Percentiles rank a stretch among this genome's conserved stretches.
Evolutionary conservation across 2,329 filamentous ascomycete species (phyloP).

Genomic region (Pseudophaeomoniella oleicola): DNA sequence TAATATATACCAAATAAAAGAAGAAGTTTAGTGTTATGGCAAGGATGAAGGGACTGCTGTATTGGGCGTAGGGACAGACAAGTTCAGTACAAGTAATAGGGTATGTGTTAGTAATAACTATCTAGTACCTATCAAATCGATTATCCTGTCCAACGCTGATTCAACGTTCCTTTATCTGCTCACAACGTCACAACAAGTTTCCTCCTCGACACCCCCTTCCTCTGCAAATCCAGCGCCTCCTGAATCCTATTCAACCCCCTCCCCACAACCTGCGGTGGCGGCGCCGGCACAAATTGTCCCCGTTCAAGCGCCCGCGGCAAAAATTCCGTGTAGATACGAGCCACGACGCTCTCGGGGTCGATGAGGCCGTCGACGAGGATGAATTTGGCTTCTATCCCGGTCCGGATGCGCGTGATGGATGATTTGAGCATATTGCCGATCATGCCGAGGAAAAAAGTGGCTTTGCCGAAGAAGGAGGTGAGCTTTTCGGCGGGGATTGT

Average conservation of each 20-base stretch:
- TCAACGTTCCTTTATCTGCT: not conserved
- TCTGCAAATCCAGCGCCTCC: constrained; percentile 22
- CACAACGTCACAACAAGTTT: constrained; percentile 24
- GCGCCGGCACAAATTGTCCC: constrained; percentile 22
- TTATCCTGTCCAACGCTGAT: too few relatives aligned
- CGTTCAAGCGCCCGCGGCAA: constrained; percentile 22
- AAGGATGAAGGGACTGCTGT: not conserved
- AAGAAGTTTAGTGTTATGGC: not conserved
- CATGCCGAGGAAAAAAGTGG: constrained; percentile 3
- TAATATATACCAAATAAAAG: not conserved
- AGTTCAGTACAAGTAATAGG: not conserved
- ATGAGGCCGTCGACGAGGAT: constrained; percentile 7
- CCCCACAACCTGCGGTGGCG: constrained; percentile 24
- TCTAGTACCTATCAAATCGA: not conserved
- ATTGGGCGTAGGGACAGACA: not conserved
- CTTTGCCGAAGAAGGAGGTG: constrained; percentile 4
- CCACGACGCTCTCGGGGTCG: constrained; percentile 9
- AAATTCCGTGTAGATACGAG: constrained; percentile 23
- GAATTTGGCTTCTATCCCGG: constrained; percentile 10
- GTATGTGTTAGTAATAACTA: not conserved
- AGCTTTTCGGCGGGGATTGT: constrained; percentile 3
- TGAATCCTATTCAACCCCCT: constrained; percentile 29
- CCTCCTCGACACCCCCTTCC: constrained; percentile 25
- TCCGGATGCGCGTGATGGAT: constrained; percentile 4
- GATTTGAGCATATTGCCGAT: constrained; percentile 3